Conservation (phyloP, 352 stramenopile genomes). For the Poterioochromonas sp. region DNA sequence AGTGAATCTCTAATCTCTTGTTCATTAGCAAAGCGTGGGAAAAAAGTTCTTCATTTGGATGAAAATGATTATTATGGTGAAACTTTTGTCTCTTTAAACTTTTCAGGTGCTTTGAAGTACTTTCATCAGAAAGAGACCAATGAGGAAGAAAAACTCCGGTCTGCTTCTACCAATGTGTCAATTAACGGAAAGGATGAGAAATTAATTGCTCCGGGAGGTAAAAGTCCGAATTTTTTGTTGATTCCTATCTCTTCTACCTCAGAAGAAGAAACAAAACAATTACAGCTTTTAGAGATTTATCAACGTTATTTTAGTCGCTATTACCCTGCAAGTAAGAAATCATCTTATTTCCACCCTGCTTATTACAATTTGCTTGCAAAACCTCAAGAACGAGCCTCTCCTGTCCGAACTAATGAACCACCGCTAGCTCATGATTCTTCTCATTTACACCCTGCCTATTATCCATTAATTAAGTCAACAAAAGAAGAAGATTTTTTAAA, state of each 20-base stretch:
- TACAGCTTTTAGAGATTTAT: too few species aligned
- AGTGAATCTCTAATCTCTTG: slow-evolving; percentile 6
- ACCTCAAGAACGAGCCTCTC: too few species aligned
- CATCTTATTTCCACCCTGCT: neutral
- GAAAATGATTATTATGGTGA: slow-evolving; percentile 21
- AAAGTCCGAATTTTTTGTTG: neutral
- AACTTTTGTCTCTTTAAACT: neutral
- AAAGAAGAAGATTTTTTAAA: neutral
- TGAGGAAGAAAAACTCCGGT: neutral
- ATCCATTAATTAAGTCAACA: neutral
- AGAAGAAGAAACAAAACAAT: too few species aligned
- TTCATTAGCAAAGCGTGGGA: slow-evolving; percentile 12
- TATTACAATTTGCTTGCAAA: too few species aligned
- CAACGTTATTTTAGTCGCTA: too few species aligned
- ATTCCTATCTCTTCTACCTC: too few species aligned
- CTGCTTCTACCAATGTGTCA: neutral
- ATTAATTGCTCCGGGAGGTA: neutral
- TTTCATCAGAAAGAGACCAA: neutral
- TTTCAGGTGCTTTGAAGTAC: neutral
- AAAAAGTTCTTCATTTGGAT: slow-evolving; percentile 34
- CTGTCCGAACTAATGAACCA: too few species aligned
- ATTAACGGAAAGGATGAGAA: neutral
- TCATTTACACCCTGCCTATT: neutral
- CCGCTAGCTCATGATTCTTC: neutral
- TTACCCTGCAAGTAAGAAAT: neutral